phyloP scores from a whole-genome alignment of 371 early-diverging fungal species.

The Capniomyces stellatus region DNA sequence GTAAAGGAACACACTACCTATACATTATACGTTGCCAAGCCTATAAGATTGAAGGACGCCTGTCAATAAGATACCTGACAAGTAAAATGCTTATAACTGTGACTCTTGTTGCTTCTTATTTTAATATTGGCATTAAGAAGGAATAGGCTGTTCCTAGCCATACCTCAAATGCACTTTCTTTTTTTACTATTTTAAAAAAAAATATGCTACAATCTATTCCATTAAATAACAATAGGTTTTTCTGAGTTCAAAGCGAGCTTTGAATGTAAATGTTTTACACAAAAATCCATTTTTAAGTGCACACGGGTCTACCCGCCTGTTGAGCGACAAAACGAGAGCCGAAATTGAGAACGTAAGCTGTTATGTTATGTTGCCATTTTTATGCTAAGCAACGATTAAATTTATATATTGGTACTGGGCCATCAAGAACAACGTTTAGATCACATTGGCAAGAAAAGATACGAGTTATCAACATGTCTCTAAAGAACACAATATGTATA shows the following conservation, averaged over 20 bases:
- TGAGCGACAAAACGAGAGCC: neutral
- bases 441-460: too few species aligned
- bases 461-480: neutral
- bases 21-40: neutral
- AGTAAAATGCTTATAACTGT: too few species aligned
- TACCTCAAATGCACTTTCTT: too few species aligned
- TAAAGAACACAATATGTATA: neutral
- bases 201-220: too few species aligned
- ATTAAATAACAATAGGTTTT: too few species aligned
- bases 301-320: neutral
- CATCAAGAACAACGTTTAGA: too few species aligned
- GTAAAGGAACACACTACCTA: neutral
- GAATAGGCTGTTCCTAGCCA: too few species aligned
- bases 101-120: too few species aligned
- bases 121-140: too few species aligned
- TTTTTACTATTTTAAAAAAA: too few species aligned
- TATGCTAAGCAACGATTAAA: neutral
- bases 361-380: neutral
- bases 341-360: neutral
- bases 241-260: neutral
- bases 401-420: neutral
- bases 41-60: too few species aligned
- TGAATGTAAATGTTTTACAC: neutral
- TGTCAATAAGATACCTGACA: too few species aligned
- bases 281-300: neutral